Evolutionary conservation across 257 asterid species (phyloP).

Genomic region (Sherardia arvensis): DNA sequence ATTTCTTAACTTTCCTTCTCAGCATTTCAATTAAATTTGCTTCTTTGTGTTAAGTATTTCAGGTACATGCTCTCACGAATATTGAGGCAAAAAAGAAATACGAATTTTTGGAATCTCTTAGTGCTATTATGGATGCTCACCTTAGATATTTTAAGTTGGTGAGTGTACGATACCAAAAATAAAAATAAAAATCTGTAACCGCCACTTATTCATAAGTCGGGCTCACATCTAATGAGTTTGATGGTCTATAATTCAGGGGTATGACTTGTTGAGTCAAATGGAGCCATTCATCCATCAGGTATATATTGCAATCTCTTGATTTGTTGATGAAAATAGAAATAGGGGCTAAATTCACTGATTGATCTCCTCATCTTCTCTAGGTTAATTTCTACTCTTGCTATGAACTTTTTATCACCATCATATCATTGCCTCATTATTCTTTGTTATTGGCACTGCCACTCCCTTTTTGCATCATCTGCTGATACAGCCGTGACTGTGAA

Average conservation of each 20-base stretch:
- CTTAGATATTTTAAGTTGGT: constrained; percentile 91
- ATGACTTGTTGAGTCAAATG: constrained; percentile 74
- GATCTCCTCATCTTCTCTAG: background rate
- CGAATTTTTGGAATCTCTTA: constrained; percentile 88
- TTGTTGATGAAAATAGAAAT: background rate
- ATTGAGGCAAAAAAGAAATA: constrained; percentile 89
- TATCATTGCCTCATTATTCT: background rate
- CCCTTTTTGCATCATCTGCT: background rate
- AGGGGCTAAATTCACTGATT: background rate
- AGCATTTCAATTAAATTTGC: constrained; percentile 21
- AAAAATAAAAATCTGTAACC: constrained; percentile 6
- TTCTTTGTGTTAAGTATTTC: constrained; percentile 45
- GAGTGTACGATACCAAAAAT: constrained; percentile 14
- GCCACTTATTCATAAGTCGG: constrained; percentile 12
- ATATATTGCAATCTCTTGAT: constrained; percentile 5
- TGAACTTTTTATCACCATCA: background rate
- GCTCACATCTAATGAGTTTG: constrained; percentile 17
- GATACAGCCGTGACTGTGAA: background rate
- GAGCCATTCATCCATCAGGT: constrained; percentile 98
- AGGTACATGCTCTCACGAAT: constrained; percentile 81
- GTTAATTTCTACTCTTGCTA: too few relatives aligned
- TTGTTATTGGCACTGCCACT: background rate
- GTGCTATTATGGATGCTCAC: constrained; percentile 99
- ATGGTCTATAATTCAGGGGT: constrained; percentile 47
- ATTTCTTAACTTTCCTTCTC: background rate